These are phyloP conservation scores for Zychaea mexicana DNA, from an alignment of 371 early-diverging fungal genomes.

Conservation along the genomic window DNA sequence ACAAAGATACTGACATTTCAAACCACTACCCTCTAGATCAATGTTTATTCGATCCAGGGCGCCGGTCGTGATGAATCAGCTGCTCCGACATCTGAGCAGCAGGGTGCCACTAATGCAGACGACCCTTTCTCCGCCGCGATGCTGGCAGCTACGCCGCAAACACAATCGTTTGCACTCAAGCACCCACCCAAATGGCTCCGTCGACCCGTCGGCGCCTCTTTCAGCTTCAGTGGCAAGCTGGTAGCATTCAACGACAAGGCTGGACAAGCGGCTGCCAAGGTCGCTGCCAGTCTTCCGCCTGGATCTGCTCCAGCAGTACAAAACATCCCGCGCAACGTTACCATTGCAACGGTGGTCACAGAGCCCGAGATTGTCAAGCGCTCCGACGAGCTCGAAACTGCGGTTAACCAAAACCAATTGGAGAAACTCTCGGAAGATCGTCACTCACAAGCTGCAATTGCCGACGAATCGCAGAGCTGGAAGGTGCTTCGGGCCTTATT, in stretches of 20 bases:
- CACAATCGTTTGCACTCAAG: conserved; percentile 55
- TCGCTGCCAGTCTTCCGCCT: conserved; percentile 46
- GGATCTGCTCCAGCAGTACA: conserved; percentile 50
- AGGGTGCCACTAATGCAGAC: conserved; percentile 29
- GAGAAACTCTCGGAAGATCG: conserved; percentile 65
- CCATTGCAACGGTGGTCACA: conserved; percentile 57
- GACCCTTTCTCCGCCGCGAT: conserved; percentile 76
- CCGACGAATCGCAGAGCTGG: conserved; percentile 77
- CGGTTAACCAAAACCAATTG: conserved; percentile 54
- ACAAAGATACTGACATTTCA: not conserved
- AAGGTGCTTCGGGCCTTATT: conserved; percentile 84
- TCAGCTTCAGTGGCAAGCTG: conserved; percentile 91
- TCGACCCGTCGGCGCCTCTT: conserved; percentile 87
- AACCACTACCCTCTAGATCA: conserved; percentile 55
- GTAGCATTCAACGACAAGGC: conserved; percentile 66
- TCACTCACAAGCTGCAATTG: conserved; percentile 42
- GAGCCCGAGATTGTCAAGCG: conserved; percentile 68
- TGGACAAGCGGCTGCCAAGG: conserved; percentile 43
- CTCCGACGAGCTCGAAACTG: conserved; percentile 64
- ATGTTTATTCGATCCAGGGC: conserved; percentile 82
- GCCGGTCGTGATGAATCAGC: conserved; percentile 13
- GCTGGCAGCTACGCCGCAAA: conserved; percentile 21
- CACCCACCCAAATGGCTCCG: conserved; percentile 96
- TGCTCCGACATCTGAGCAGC: conserved; percentile 23
- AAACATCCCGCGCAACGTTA: conserved; percentile 43